phyloP scores from a whole-genome alignment of 768 basidiomycete species.

The Amanita pallidorosea region DNA sequence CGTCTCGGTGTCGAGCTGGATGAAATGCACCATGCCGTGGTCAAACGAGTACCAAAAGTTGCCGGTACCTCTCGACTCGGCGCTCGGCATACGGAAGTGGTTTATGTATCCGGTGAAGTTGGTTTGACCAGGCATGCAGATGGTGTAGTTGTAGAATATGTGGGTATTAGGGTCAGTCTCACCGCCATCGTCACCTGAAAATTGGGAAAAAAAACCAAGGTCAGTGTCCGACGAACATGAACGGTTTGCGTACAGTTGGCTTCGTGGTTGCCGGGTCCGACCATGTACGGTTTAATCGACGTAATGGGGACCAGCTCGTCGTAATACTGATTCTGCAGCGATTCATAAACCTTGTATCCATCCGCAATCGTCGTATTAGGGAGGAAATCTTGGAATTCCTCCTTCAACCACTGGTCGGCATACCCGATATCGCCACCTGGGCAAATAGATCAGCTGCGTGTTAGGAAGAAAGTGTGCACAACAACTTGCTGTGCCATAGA shows the following conservation, averaged over 20 bases:
- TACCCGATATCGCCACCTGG: constrained; percentile 12
- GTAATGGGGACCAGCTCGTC: constrained; percentile 12
- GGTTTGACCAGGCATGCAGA: constrained; percentile 13
- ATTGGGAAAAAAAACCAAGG: neutral
- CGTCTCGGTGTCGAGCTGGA: constrained; percentile 13
- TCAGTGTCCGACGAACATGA: neutral
- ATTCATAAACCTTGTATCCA: constrained; percentile 12
- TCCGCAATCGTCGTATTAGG: constrained; percentile 11
- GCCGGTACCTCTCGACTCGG: constrained; percentile 9
- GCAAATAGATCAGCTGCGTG: neutral
- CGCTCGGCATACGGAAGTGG: constrained; percentile 12
- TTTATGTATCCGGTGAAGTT: constrained; percentile 13
- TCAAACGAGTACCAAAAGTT: constrained; percentile 16
- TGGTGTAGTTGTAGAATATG: constrained; percentile 5
- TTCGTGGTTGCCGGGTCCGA: constrained; percentile 14
- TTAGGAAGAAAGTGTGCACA: neutral
- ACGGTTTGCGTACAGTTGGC: constrained; percentile 10
- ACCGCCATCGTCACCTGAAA: constrained; percentile 9
- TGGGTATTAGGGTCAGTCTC: neutral
- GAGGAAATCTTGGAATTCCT: constrained; percentile 10
- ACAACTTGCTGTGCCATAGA: constrained; percentile 11
- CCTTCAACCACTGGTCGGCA: constrained; percentile 12
- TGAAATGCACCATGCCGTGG: constrained; percentile 12
- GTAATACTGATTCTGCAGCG: constrained; percentile 12
- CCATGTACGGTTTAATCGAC: constrained; percentile 12